These are phyloP conservation scores for Aspergillus spinulosporus DNA, from an alignment of 2,329 filamentous ascomycete species.

Conservation along the genomic window DNA sequence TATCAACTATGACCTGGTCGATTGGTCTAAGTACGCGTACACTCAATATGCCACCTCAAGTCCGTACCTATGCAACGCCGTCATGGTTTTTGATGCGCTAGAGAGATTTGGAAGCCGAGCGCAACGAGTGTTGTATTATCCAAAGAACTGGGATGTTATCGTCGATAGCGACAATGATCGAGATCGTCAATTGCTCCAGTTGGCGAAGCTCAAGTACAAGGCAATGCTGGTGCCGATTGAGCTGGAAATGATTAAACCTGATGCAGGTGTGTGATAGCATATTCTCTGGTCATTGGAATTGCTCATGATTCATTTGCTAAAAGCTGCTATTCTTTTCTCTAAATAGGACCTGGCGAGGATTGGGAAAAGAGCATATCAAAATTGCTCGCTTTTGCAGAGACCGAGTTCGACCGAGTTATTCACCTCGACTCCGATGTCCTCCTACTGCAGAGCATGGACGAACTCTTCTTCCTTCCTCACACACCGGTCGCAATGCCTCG, in stretches of 20 bases:
- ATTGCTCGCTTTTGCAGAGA: constrained; percentile 67
- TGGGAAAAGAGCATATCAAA: constrained; percentile 69
- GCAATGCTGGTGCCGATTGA: constrained; percentile 52
- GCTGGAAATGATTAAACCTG: constrained; percentile 36
- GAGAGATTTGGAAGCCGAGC: constrained; percentile 42
- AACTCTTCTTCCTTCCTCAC: constrained; percentile 66
- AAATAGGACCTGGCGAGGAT: constrained; percentile 42
- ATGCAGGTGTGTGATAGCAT: constrained; percentile 24
- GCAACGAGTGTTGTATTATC: constrained; percentile 44
- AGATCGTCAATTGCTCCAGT: constrained; percentile 48
- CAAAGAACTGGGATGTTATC: constrained; percentile 40
- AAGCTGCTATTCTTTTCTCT: neutral
- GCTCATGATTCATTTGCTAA: neutral
- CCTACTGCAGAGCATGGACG: constrained; percentile 65
- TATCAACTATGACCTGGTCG: constrained; percentile 36
- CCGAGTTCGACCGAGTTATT: constrained; percentile 60
- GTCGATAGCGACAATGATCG: constrained; percentile 33
- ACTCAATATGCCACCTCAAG: constrained; percentile 45
- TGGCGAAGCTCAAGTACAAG: constrained; percentile 52
- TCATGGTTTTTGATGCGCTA: constrained; percentile 46
- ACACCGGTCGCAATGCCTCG: constrained; percentile 66
- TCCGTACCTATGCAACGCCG: constrained; percentile 44
- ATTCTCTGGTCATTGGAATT: neutral
- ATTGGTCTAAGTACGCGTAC: constrained; percentile 48
- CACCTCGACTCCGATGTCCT: constrained; percentile 65